A percentile compares a stretch with the other conserved stretches of the same genome.
phyloP scores from a whole-genome alignment of 2,329 filamentous ascomycete genomes.

The Xylariales sp. region DNA sequence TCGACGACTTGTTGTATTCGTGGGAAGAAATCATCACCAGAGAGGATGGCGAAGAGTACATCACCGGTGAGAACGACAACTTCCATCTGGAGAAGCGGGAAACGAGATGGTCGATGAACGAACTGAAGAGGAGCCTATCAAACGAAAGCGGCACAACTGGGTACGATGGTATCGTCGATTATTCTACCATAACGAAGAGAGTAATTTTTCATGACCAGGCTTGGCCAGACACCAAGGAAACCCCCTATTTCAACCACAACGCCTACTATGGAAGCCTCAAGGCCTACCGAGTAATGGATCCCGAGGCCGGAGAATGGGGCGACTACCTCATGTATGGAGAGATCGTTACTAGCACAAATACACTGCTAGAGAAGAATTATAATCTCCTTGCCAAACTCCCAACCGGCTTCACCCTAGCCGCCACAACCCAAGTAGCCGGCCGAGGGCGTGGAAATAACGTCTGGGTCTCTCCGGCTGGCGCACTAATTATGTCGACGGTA shows the following conservation, averaged over 20 bases:
- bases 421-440: slow-evolving; percentile 82
- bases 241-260: slow-evolving; percentile 81
- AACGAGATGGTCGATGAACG: slow-evolving; percentile 53
- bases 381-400: slow-evolving; percentile 72
- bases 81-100: slow-evolving; percentile 71
- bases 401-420: slow-evolving; percentile 80
- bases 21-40: slow-evolving; percentile 64
- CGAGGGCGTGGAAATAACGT: slow-evolving; percentile 88
- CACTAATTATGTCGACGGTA: slow-evolving; percentile 81
- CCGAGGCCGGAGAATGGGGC: slow-evolving; percentile 65
- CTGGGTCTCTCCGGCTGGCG: slow-evolving; percentile 87
- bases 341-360: slow-evolving; percentile 91
- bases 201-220: slow-evolving; percentile 67
- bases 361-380: slow-evolving; percentile 84
- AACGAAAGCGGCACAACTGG: slow-evolving; percentile 18
- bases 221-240: slow-evolving; percentile 66
- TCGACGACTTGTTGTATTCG: slow-evolving; percentile 62
- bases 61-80: slow-evolving; percentile 76
- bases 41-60: slow-evolving; percentile 63
- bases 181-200: slow-evolving; percentile 66
- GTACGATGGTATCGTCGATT: slow-evolving; percentile 64
- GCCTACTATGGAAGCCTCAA: slow-evolving; percentile 69
- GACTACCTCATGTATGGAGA: slow-evolving; percentile 79
- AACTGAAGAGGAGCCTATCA: slow-evolving; percentile 49
- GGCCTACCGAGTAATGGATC: slow-evolving; percentile 57